Conservation (phyloP, 2,329 filamentous ascomycete species). For the Colletotrichum camelliae region DNA sequence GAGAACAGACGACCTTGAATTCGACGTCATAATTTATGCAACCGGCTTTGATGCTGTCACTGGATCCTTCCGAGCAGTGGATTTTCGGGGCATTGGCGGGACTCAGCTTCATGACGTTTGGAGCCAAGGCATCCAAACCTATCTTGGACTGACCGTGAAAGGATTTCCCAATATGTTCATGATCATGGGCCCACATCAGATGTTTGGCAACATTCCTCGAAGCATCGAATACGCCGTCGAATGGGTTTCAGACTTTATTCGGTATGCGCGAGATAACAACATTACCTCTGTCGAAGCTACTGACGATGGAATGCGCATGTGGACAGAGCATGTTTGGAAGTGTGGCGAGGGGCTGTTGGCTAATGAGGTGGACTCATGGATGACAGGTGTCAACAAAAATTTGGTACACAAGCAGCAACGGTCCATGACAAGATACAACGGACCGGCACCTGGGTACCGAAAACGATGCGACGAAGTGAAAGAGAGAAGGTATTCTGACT, state of each 20-base stretch:
- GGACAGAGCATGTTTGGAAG: slow-evolving; percentile 54
- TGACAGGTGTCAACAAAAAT: slow-evolving; percentile 61
- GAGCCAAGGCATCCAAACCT: slow-evolving; percentile 37
- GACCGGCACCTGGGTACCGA: slow-evolving; percentile 48
- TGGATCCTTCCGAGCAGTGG: slow-evolving; percentile 35
- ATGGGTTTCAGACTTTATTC: slow-evolving; percentile 41
- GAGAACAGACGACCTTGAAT: slow-evolving; percentile 30
- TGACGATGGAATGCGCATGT: slow-evolving; percentile 39
- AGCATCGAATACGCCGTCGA: slow-evolving; percentile 47
- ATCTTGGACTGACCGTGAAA: slow-evolving; percentile 45
- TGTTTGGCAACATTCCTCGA: slow-evolving; percentile 47
- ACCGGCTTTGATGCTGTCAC: slow-evolving; percentile 45
- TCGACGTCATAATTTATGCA: slow-evolving; percentile 44
- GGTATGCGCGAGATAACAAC: slow-evolving; percentile 33
- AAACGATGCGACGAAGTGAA: slow-evolving; percentile 40
- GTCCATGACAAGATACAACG: slow-evolving; percentile 51
- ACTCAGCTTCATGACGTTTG: slow-evolving; percentile 36
- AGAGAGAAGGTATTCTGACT: slow-evolving; percentile 12
- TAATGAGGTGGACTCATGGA: slow-evolving; percentile 58
- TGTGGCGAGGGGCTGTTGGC: slow-evolving; percentile 48
- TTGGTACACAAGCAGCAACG: slow-evolving; percentile 50
- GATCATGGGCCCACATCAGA: slow-evolving; percentile 48
- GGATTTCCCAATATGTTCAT: slow-evolving; percentile 55
- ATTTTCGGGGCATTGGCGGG: slow-evolving; percentile 34
- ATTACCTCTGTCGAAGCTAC: slow-evolving; percentile 45